phyloP scores from a whole-genome alignment of 192 early-diverging fungal genomes.

The Coemansia pectinata region DNA sequence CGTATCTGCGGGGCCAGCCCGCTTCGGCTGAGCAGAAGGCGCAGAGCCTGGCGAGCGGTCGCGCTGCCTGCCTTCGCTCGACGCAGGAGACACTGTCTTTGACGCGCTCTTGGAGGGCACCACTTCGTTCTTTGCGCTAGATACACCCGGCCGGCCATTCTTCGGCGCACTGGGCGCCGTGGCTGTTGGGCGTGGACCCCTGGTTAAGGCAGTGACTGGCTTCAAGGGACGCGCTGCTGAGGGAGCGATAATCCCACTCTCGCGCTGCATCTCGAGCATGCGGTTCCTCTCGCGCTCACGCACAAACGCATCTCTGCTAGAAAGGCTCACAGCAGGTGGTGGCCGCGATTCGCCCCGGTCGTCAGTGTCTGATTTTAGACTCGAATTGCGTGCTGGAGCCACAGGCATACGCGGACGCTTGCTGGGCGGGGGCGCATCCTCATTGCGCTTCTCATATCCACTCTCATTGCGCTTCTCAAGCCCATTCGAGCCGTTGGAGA shows the following conservation, averaged over 20 bases:
- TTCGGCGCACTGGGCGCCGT: neutral
- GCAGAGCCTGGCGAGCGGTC: slow-evolving; percentile 2
- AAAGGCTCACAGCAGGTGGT: neutral
- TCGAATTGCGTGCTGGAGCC: neutral
- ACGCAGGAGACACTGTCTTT: neutral
- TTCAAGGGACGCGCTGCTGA: neutral
- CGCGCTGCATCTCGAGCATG: slow-evolving; percentile 11
- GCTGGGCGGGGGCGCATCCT: neutral
- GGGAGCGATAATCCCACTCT: neutral
- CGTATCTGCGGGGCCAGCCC: slow-evolving; percentile 8
- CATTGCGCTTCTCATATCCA: slow-evolving; percentile 13
- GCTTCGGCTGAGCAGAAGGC: neutral
- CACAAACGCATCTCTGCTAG: slow-evolving; percentile 34
- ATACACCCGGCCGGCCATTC: neutral
- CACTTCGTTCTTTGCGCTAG: neutral
- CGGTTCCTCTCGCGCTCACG: slow-evolving; percentile 49
- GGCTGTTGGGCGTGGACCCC: neutral
- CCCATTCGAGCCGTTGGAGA: neutral
- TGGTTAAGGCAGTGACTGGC: neutral
- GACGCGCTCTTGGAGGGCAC: neutral
- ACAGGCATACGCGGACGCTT: slow-evolving; percentile 9
- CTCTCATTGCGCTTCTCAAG: slow-evolving; percentile 13
- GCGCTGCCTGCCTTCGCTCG: slow-evolving; percentile 4
- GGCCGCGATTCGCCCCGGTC: neutral
- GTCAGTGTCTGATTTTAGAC: neutral